A percentile compares a stretch with the other conserved stretches of the same genome.
phyloP scores from a whole-genome alignment of 2,329 filamentous ascomycete species.

The Curvularia eragrostidis region DNA sequence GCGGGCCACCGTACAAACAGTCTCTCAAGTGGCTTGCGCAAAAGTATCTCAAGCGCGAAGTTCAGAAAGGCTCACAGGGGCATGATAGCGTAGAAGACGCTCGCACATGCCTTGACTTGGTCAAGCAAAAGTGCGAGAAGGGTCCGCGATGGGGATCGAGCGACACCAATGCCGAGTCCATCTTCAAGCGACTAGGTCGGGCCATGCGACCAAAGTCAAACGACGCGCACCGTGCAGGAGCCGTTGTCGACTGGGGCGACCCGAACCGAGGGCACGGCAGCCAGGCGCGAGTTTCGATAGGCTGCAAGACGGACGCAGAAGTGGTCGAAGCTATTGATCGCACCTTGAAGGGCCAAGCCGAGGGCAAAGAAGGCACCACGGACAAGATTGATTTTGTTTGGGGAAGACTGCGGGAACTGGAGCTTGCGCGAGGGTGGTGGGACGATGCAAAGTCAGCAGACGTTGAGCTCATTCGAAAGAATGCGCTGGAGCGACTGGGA shows the following conservation, averaged over 20 bases:
- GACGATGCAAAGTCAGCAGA: slow-evolving; percentile 57
- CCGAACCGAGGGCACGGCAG: slow-evolving; percentile 68
- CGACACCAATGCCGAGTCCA: slow-evolving; percentile 80
- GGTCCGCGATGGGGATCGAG: slow-evolving; percentile 84
- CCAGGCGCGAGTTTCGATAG: slow-evolving; percentile 62
- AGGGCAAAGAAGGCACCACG: slow-evolving; percentile 52
- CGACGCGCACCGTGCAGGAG: slow-evolving; percentile 59
- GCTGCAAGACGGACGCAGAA: slow-evolving; percentile 63
- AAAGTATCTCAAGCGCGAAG: slow-evolving; percentile 84
- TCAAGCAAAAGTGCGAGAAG: slow-evolving; percentile 95
- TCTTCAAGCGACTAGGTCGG: slow-evolving; percentile 78
- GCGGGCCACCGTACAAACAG: slow-evolving; percentile 87
- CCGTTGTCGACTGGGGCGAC: slow-evolving; percentile 89
- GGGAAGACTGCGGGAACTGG: slow-evolving; percentile 67
- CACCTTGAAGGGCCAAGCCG: slow-evolving; percentile 58
- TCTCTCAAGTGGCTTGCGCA: slow-evolving; percentile 88
- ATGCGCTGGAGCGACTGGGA: slow-evolving; percentile 36
- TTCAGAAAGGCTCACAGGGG: slow-evolving; percentile 80
- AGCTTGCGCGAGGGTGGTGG: slow-evolving; percentile 67
- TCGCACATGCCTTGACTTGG: slow-evolving; percentile 85
- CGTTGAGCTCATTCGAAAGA: slow-evolving; percentile 38
- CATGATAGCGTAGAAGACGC: slow-evolving; percentile 96
- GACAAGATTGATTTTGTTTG: slow-evolving; percentile 68
- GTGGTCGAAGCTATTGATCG: slow-evolving; percentile 64
- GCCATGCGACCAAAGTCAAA: slow-evolving; percentile 58